Conservation (phyloP, 495 filamentous ascomycete genomes). For the Penicillium paradoxum region DNA sequence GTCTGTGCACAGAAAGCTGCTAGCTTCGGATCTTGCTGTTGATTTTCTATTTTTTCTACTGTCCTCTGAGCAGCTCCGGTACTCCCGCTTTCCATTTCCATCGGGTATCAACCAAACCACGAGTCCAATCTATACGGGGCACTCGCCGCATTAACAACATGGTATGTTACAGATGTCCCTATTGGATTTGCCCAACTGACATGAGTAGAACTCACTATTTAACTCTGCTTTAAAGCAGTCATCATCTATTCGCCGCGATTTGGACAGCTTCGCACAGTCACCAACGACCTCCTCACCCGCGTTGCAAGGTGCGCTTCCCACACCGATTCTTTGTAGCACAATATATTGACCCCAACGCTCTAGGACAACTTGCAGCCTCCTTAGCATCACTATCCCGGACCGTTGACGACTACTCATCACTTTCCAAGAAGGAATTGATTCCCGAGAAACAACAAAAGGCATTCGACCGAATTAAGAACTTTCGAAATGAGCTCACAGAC, state of each 20-base stretch:
- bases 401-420: conserved; percentile 83
- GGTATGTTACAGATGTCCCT: conserved; percentile 8
- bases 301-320: conserved; percentile 49
- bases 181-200: background rate
- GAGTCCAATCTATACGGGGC: background rate
- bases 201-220: conserved; percentile 75
- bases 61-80: background rate
- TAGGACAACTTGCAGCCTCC: conserved; percentile 77
- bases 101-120: background rate
- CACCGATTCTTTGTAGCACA: background rate
- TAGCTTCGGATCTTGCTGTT: background rate
- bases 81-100: background rate
- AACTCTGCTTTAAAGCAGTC: conserved; percentile 94
- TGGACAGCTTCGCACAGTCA: conserved; percentile 65
- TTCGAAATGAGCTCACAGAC: conserved; percentile 73
- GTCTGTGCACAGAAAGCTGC: background rate
- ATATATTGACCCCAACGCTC: conserved; percentile 21
- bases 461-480: conserved; percentile 75
- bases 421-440: conserved; percentile 83
- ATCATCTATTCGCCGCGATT: conserved; percentile 78
- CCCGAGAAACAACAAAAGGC: conserved; percentile 88
- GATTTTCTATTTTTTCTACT: background rate
- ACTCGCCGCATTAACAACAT: conserved; percentile 14
- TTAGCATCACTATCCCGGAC: conserved; percentile 86
- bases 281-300: conserved; percentile 57